Conservation (phyloP, 148 eudicot genomes). For the Silene uniflora region DNA sequence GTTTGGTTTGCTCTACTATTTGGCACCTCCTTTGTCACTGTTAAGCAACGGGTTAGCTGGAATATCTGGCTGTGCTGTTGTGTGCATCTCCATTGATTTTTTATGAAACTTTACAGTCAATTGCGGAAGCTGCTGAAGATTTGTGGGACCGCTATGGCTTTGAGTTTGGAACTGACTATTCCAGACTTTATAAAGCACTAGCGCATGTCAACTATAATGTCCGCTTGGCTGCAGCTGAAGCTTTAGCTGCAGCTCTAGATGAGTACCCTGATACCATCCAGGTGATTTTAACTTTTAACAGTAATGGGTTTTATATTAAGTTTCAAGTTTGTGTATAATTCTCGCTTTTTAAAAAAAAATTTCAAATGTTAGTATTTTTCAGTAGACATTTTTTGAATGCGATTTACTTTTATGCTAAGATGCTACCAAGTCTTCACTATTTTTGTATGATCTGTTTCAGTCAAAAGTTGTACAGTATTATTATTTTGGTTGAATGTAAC, state of each 20-base stretch:
- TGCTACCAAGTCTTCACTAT: neutral
- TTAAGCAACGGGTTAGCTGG: neutral
- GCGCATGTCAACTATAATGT: slow-evolving; percentile 82
- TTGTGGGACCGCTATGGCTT: slow-evolving; percentile 89
- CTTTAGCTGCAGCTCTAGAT: slow-evolving; percentile 90
- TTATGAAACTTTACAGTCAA: slow-evolving; percentile 42
- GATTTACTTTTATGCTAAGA: neutral
- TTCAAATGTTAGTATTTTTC: neutral
- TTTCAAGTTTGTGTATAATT: neutral
- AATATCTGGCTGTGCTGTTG: neutral
- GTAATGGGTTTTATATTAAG: neutral
- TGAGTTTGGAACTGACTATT: slow-evolving; percentile 82
- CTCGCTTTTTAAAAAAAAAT: neutral
- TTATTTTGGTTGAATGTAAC: neutral
- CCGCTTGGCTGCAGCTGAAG: slow-evolving; percentile 91
- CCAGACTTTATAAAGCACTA: slow-evolving; percentile 78
- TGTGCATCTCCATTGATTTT: neutral
- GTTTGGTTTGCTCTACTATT: neutral
- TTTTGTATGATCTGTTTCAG: neutral
- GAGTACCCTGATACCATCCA: slow-evolving; percentile 87
- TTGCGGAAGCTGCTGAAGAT: slow-evolving; percentile 91
- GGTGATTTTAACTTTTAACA: slow-evolving; percentile 32
- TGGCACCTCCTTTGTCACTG: neutral
- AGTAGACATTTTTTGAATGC: neutral
- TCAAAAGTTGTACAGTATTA: neutral